A percentile compares a stretch with the other conserved stretches of the same genome.
phyloP scores from a whole-genome alignment of 805 yeast species.

The Barnettozyma californica region DNA sequence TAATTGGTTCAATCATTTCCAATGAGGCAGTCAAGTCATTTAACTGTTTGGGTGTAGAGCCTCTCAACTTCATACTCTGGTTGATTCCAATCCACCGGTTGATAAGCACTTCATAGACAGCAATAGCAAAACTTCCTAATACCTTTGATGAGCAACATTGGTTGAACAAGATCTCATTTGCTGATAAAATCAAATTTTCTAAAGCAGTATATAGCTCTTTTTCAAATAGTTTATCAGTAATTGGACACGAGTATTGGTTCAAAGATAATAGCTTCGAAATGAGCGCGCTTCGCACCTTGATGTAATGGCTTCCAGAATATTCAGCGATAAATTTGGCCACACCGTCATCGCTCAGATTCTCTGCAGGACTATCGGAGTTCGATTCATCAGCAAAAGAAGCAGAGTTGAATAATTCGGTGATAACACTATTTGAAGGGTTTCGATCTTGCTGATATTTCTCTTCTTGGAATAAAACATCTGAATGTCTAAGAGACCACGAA shows the following conservation, averaged over 20 bases:
- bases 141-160: neutral
- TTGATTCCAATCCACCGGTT: constrained; percentile 35
- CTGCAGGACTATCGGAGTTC: constrained; percentile 6
- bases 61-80: constrained; percentile 14
- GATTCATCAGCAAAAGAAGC: constrained; percentile 23
- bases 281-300: constrained; percentile 32
- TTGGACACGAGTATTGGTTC: constrained; percentile 22
- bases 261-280: constrained; percentile 22
- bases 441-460: neutral
- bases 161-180: constrained; percentile 21
- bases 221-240: constrained; percentile 38
- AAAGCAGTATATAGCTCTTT: constrained; percentile 8
- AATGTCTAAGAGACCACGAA: constrained; percentile 24
- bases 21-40: constrained; percentile 28
- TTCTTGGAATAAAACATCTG: constrained; percentile 22
- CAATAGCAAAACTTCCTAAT: constrained; percentile 11
- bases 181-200: constrained; percentile 16
- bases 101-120: constrained; percentile 42
- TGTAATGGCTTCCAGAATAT: constrained; percentile 31
- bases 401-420: constrained; percentile 28
- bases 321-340: constrained; percentile 22
- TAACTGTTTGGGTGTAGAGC: constrained; percentile 25
- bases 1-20: constrained; percentile 36
- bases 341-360: constrained; percentile 15
- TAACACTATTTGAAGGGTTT: constrained; percentile 15